phyloP scores from a whole-genome alignment of 148 eudicot species.

The Rhododendron simsii region DNA sequence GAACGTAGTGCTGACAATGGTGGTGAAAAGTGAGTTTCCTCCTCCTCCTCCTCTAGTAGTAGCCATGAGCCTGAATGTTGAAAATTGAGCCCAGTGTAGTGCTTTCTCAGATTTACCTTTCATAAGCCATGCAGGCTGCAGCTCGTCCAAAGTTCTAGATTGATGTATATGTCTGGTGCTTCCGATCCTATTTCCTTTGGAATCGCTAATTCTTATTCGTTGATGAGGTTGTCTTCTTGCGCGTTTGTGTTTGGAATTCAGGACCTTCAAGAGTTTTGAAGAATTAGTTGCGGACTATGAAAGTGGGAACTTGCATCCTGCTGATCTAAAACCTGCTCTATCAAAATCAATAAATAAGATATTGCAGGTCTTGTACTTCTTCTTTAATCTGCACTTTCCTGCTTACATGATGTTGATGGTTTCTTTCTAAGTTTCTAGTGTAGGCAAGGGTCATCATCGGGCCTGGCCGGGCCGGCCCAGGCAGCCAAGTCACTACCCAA shows the following conservation, averaged over 20 bases:
- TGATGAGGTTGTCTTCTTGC: conserved; percentile 3
- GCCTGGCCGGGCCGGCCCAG: no score
- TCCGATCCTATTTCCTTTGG: background rate
- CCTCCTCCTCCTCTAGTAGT: background rate
- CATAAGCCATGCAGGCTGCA: background rate
- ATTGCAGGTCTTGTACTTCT: conserved; percentile 48
- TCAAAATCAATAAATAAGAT: conserved; percentile 70
- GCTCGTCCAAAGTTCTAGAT: background rate
- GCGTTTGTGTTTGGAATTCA: conserved; percentile 11
- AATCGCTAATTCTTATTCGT: background rate
- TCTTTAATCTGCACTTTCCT: background rate
- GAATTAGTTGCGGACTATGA: conserved; percentile 64
- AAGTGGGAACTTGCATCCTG: conserved; percentile 64
- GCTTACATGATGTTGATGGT: background rate
- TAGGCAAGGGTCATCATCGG: no score
- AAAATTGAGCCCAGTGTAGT: background rate
- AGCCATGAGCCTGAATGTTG: background rate
- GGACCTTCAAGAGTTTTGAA: conserved; percentile 56
- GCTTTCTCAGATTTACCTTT: background rate
- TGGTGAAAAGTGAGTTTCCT: conserved; percentile 66
- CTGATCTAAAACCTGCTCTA: conserved; percentile 73
- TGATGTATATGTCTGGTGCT: background rate
- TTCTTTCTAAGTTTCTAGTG: background rate
- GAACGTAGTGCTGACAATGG: conserved; percentile 66
- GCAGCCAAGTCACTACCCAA: no score